Conservation (phyloP, 768 basidiomycete genomes). For the Strobilomyces dryophilus region DNA sequence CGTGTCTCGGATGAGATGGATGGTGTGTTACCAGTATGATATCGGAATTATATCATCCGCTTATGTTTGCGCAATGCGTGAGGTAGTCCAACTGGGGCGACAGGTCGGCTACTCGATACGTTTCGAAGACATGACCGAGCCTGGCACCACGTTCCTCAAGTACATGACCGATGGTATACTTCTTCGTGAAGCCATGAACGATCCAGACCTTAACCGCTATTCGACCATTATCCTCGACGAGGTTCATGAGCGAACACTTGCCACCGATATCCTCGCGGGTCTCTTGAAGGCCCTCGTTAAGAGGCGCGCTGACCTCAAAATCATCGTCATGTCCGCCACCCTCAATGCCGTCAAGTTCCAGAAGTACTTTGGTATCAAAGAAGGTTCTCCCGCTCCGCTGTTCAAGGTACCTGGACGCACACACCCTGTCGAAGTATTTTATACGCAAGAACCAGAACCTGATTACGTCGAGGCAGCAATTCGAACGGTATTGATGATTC, state of each 20-base stretch:
- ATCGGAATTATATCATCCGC: not conserved
- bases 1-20: conserved; percentile 99
- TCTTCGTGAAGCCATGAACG: conserved; percentile 98
- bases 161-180: conserved; percentile 99
- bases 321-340: conserved; percentile 98
- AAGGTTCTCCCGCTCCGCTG: conserved; percentile 53
- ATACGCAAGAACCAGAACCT: conserved; percentile 87
- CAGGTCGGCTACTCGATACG: conserved; percentile 98
- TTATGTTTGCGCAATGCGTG: conserved; percentile 5
- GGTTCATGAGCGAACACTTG: conserved; percentile 96
- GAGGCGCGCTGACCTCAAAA: conserved; percentile 83
- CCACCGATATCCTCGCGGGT: conserved; percentile 98
- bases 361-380: conserved; percentile 73
- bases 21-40: conserved; percentile 46
- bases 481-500: conserved; percentile 94
- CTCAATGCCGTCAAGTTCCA: conserved; percentile 96
- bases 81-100: conserved; percentile 80
- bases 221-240: conserved; percentile 99
- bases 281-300: conserved; percentile 82
- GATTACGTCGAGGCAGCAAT: conserved; percentile 98
- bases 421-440: conserved; percentile 94
- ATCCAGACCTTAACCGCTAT: conserved; percentile 82
- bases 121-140: conserved; percentile 82
- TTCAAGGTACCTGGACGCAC: conserved; percentile 93
- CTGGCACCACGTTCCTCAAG: conserved; percentile 93